Evolutionary conservation across 2,329 filamentous ascomycete species (phyloP).

Genomic region (Colletotrichum higginsianum): DNA sequence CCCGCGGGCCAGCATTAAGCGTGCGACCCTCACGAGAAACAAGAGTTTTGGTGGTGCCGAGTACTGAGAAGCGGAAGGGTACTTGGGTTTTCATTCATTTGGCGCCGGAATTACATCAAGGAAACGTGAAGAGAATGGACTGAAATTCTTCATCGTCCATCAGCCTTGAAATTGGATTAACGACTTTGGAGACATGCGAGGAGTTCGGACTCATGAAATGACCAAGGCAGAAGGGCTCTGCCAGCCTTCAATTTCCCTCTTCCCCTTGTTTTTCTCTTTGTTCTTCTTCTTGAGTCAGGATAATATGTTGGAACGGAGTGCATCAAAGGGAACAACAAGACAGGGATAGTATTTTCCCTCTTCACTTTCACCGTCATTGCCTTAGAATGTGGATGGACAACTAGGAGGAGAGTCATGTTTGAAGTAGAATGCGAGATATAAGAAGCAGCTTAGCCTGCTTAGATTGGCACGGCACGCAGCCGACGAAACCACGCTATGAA

Average conservation of each 20-base stretch:
- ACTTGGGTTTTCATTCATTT: conserved; percentile 32
- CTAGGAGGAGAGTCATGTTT: conserved; percentile 1
- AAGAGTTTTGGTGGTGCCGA: conserved; percentile 66
- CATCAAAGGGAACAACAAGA: neutral
- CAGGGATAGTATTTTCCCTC: neutral
- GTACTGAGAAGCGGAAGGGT: conserved; percentile 51
- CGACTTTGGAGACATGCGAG: conserved; percentile 24
- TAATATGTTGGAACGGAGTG: neutral
- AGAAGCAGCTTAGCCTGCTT: conserved; percentile 35
- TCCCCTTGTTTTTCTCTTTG: neutral
- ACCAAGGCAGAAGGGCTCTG: conserved; percentile 21
- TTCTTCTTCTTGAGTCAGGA: neutral
- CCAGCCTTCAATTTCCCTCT: conserved; percentile 4
- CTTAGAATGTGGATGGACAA: conserved; percentile 30
- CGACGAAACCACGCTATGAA: conserved; percentile 3
- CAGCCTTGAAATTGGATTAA: conserved; percentile 12
- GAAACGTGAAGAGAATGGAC: neutral
- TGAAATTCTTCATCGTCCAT: too few species aligned
- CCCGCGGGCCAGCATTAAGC: conserved; percentile 60
- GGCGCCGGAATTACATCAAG: conserved; percentile 23
- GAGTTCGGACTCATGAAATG: conserved; percentile 28
- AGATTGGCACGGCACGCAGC: conserved; percentile 38
- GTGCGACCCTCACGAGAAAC: conserved; percentile 63
- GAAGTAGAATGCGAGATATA: conserved; percentile 30
- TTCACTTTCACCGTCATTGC: conserved; percentile 1